Evolutionary conservation across 2,329 filamentous ascomycete species (phyloP), one percentile per base, ranked within the genome.

Genomic region (Fusarium albosuccineum): DNA sequence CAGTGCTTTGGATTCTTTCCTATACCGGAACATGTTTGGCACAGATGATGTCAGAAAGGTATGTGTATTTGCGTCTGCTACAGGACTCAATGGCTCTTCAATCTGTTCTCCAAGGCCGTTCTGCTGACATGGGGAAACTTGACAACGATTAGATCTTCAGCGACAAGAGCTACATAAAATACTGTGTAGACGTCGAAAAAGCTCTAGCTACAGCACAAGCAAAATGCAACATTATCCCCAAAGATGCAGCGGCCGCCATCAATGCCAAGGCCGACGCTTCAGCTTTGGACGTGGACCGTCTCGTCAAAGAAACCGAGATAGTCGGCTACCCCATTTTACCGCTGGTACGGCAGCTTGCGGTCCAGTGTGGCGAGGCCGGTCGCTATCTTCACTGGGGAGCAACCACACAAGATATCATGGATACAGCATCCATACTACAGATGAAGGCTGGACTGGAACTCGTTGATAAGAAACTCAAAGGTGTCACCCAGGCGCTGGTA

Each of bases 321-420:
- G 84, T 87, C 0, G 84, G 85, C 2, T 86, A 87, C 55, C 85
- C 85, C 0, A 84, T 87, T 9, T 76, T 87, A 1, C 82, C 83
- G 1, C 68, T 87, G 11, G 81, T 86, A 3, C 77, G 81, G 36
- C 85, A 86, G 60, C 72, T 86, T 2, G 29, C 22, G 4, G 17
- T 14, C 17, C 49, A 51, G 33, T 65, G 64, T 5, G 61, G 60
- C 6, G 27, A 17, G 58, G 71, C 69, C 5, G 71, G 67, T 1
- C 58, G 59, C 6, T 87, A 85, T 66, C 81, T 87, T 10, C 85
- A 87, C 70, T 87, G 85, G 85, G 86, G 86, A 9, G 85, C 85
- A 2, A 87, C 86, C 0, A 88, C 86, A 0, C 86, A 88, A 64
- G 85, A 88, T 66, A 87, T 87, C 60, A 87, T 87, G 85, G 86